Base-by-base conservation (phyloP, 371 early-diverging fungal genomes). In the Chytridium lagenaria region DNA sequence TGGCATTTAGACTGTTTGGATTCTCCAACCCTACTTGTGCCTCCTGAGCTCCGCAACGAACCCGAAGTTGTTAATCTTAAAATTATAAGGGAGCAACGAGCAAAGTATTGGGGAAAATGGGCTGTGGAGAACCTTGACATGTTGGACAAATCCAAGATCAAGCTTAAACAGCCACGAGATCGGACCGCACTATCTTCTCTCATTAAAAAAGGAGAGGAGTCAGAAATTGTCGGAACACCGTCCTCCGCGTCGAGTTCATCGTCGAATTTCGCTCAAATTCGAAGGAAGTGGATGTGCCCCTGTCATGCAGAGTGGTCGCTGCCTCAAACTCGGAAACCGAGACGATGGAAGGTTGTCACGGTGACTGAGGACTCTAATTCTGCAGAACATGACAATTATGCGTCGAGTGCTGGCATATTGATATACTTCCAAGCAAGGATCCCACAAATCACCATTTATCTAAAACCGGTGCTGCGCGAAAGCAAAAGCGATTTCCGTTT, bases 1-100 rank as follows among this genome's bases (percentile, higher is more conserved):
- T 96, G 95, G 95, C 96, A 96, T 76, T 80, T 93, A 73, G 95
- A 95, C 75, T 96, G 96, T 78, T 74, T 93, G 26, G 83, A 84
- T 61, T 94, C 92, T 28, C 93, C 94, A 22, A 78, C 92, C 73
- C 80, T 90, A 12, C 72, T 78, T 10, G 80, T 90, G 28, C 94
- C 94, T 23, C 87, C 85, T 23, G 73, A 77, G 73, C 37, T 75
- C 61, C 84, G 10, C 75, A 36, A 49, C 1, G 59, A 44, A 22
- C 23, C 44, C 15, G 77, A 71, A 40, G 44, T 66, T 23, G 49
- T 79, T 26, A 69, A 75, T 31, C 1, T 68, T n/a, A 30, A 44
- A 39, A 15, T 36, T 30, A 70, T 72, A 15, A 55, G 63, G 38
- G 75, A 74, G 1, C 10, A 75, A 52, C 51, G 74, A 36, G 36